phyloP scores from a whole-genome alignment of 257 asterid species.

The Nicotiana sylvestris region DNA sequence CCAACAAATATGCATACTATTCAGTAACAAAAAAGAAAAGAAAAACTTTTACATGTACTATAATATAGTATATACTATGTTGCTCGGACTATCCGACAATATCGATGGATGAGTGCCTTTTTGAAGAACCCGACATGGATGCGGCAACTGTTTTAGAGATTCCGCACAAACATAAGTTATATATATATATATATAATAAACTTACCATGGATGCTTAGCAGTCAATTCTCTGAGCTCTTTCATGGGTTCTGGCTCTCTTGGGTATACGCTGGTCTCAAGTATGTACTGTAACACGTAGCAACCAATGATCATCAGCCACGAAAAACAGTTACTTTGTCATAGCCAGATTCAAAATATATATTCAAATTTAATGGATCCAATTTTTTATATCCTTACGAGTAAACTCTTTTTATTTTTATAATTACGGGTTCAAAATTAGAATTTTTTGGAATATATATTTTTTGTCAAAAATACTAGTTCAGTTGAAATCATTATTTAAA shows the following conservation, averaged over 20 bases:
- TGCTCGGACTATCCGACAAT: too few species aligned
- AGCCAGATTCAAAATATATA: neutral
- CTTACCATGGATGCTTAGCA: conserved; percentile 85
- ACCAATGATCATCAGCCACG: neutral
- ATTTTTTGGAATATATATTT: too few species aligned
- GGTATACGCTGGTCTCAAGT: conserved; percentile 85
- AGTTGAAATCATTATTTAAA: neutral
- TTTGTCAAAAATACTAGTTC: neutral
- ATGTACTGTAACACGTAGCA: conserved; percentile 45
- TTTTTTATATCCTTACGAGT: too few species aligned
- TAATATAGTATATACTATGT: neutral
- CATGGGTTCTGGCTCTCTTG: conserved; percentile 85
- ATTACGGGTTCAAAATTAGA: neutral
- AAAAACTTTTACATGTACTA: neutral
- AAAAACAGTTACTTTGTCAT: too few species aligned
- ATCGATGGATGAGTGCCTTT: too few species aligned
- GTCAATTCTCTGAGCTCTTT: conserved; percentile 85
- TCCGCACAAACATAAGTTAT: too few species aligned
- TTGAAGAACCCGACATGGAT: too few species aligned
- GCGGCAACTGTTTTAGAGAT: too few species aligned
- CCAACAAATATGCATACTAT: neutral
- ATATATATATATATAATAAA: neutral
- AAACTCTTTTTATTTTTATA: too few species aligned
- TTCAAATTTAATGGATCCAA: too few species aligned
- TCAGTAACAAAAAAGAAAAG: neutral